phyloP scores from a whole-genome alignment of 495 filamentous ascomycete species.

The Bryoglossum gracile region DNA sequence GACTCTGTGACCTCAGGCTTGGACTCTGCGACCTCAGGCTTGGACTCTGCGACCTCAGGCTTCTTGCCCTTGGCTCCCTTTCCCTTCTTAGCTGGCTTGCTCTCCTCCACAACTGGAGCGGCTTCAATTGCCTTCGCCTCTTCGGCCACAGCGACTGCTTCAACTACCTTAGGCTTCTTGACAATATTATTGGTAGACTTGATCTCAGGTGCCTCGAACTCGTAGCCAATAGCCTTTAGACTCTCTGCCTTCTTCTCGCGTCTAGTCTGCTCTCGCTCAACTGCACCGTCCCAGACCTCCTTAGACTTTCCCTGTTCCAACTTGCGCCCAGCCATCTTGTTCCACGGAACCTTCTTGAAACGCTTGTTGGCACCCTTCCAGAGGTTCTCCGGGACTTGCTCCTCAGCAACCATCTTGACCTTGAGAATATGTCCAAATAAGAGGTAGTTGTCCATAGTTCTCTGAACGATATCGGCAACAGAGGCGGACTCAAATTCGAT shows the following conservation, averaged over 20 bases:
- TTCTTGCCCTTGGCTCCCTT: constrained; percentile 12
- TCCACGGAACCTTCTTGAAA: constrained; percentile 82
- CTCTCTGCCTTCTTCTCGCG: constrained; percentile 60
- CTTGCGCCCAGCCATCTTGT: constrained; percentile 67
- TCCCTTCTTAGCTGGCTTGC: constrained; percentile 1
- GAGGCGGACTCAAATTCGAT: constrained; percentile 73
- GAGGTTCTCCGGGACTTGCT: constrained; percentile 69
- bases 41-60: neutral
- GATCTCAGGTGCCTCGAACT: constrained; percentile 66
- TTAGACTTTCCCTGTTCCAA: constrained; percentile 62
- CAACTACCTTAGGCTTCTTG: constrained; percentile 27
- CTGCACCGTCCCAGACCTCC: constrained; percentile 67
- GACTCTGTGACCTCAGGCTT: neutral
- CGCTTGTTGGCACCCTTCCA: constrained; percentile 84
- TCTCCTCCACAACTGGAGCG: constrained; percentile 3
- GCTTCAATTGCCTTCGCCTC: constrained; percentile 28
- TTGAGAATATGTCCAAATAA: constrained; percentile 89
- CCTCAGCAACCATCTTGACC: constrained; percentile 66
- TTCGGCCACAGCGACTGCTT: constrained; percentile 7
- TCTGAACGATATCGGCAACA: constrained; percentile 81
- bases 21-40: neutral
- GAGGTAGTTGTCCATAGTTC: constrained; percentile 97
- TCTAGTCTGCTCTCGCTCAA: constrained; percentile 61
- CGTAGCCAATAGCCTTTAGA: constrained; percentile 76
- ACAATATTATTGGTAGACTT: constrained; percentile 56